Evolutionary conservation across 2,329 filamentous ascomycete genomes (phyloP), one percentile per base, ranked within the genome.

Genomic region (Clarireedia homoeocarpa): DNA sequence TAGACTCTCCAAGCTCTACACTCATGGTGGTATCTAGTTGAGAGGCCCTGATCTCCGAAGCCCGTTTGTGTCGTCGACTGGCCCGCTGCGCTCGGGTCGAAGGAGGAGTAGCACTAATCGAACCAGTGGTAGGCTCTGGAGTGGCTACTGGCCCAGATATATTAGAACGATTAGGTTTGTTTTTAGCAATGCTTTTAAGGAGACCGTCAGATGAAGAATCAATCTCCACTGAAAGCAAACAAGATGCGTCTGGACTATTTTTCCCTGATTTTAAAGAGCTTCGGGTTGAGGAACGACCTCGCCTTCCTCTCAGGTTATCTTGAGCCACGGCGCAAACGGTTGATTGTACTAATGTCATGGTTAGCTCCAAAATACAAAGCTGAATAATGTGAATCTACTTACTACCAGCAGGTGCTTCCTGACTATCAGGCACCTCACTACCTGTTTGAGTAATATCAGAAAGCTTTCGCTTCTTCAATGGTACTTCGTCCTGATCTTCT

Each of bases 401-500:
- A 59, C 49, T 52, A 30, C 56, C 38, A 55, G 40, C 36, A 12
- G 39, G 45, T 23, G 30, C 46, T 23, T 63, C 61, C 50, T 65
- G 65, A 47, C 60, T 66, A 50, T 62, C 61, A 49, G 61, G 59
- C 34, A 65, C 61, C 20, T 63, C 61, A 36, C 47, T 53, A 3
- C 30, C 23, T 45, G 60, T 50, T 27, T 58, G 53, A 12, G 36
- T n/a, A 17, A 42, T 40, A 14, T 61, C 60, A 23, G 55, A 51
- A 36, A 55, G 30, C 46, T 63, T 67, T 17, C 62, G 60, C 55
- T 66, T 65, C 38, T 53, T 63, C 6, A 42, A 30, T 4, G 45
- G n/a, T 24, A 14, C 56, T 24, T 10, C 14, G 1, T 26, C 15
- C 30, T 15, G 14, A 45, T 14, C 47, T 39, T 45, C 15, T 2